A percentile compares a stretch with the other conserved stretches of the same genome.
These are phyloP conservation scores for Agroathelia rolfsii DNA, from an alignment of 1,284 basidiomycete species.

Conservation along the genomic window DNA sequence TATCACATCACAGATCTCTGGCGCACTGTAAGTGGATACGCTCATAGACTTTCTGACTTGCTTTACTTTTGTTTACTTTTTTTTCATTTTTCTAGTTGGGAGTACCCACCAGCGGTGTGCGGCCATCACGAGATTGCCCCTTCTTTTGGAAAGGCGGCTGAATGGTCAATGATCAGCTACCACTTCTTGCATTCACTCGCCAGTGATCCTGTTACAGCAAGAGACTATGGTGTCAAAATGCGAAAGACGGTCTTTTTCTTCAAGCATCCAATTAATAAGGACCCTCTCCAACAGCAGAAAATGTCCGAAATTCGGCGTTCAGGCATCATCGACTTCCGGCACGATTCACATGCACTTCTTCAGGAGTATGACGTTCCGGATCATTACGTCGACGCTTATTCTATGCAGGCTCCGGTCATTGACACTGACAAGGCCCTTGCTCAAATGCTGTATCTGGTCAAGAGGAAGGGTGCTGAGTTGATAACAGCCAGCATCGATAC, in stretches of 20 bases:
- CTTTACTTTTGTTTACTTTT: too few relatives aligned
- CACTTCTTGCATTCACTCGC: too few relatives aligned
- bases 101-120: too few relatives aligned
- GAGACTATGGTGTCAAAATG: slow-evolving; percentile 18
- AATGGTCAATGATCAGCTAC: too few relatives aligned
- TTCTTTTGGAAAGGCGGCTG: too few relatives aligned
- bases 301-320: slow-evolving; percentile 22
- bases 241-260: slow-evolving; percentile 23
- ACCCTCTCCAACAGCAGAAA: slow-evolving; percentile 21
- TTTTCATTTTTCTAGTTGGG: too few relatives aligned
- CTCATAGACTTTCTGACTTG: too few relatives aligned
- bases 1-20: too few relatives aligned
- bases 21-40: too few relatives aligned
- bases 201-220: too few relatives aligned
- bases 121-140: too few relatives aligned
- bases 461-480: slow-evolving; percentile 21
- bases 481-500: slow-evolving; percentile 20
- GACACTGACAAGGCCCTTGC: slow-evolving; percentile 28
- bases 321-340: slow-evolving; percentile 22
- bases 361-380: slow-evolving; percentile 19
- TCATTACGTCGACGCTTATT: slow-evolving; percentile 28
- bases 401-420: slow-evolving; percentile 24
- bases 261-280: slow-evolving; percentile 19
- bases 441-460: slow-evolving; percentile 21
- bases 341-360: slow-evolving; percentile 20